Percentiles rank a stretch among this genome's conserved stretches.
phyloP scores from a whole-genome alignment of 2,329 filamentous ascomycete species.

The Nectriaceae sp. region DNA sequence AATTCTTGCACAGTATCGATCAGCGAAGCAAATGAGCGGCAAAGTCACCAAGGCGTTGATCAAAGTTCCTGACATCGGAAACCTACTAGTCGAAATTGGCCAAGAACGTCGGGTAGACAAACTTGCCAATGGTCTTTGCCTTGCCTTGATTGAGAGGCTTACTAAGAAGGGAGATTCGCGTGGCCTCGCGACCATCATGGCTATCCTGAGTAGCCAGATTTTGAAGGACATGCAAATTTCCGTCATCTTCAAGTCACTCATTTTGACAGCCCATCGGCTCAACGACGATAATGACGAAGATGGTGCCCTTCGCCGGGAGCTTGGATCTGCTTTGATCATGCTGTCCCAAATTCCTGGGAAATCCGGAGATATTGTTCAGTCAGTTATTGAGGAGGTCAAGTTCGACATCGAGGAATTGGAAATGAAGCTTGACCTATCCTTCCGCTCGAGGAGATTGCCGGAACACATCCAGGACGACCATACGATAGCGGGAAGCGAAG shows the following conservation, averaged over 20 bases:
- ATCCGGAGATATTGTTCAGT: constrained; percentile 64
- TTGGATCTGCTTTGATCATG: constrained; percentile 67
- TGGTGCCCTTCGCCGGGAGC: constrained; percentile 59
- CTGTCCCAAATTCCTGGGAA: constrained; percentile 62
- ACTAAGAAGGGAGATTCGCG: constrained; percentile 59
- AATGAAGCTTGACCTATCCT: constrained; percentile 70
- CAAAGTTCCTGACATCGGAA: constrained; percentile 61
- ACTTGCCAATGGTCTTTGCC: constrained; percentile 70
- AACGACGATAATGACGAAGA: constrained; percentile 56
- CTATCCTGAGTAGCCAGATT: constrained; percentile 60
- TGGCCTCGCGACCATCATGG: constrained; percentile 60
- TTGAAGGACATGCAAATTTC: constrained; percentile 64
- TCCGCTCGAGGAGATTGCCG: constrained; percentile 59
- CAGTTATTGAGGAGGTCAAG: constrained; percentile 65
- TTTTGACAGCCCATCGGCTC: constrained; percentile 61
- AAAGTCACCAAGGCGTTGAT: constrained; percentile 70
- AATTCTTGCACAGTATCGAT: constrained; percentile 79
- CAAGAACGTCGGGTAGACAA: constrained; percentile 69
- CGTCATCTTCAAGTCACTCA: constrained; percentile 66
- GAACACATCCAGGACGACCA: constrained; percentile 46
- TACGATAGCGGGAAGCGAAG: constrained; percentile 29
- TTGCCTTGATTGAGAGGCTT: constrained; percentile 64
- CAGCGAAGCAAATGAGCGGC: constrained; percentile 67
- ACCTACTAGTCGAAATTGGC: constrained; percentile 61
- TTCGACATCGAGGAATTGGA: constrained; percentile 76